Conservation (phyloP, 75 land plant genomes). For the Pseudotsuga menziesii region DNA sequence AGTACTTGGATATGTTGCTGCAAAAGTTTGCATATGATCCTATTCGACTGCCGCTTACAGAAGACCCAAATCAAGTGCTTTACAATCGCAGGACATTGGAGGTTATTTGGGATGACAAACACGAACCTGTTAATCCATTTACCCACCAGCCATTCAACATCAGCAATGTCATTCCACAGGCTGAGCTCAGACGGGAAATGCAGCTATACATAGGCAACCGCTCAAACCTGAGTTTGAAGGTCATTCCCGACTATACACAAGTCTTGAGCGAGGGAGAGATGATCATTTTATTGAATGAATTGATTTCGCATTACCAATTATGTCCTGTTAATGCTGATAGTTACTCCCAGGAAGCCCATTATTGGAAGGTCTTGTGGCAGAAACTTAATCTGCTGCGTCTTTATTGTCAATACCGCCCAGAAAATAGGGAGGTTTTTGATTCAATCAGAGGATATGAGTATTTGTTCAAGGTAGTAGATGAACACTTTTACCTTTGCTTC, state of each 20-base stretch:
- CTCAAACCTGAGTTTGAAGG: neutral
- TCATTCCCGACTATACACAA: neutral
- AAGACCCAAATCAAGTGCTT: too few relatives aligned
- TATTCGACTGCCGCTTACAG: too few relatives aligned
- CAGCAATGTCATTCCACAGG: too few relatives aligned
- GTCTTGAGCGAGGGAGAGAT: neutral
- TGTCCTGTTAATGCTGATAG: neutral
- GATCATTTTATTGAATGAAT: neutral
- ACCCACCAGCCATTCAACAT: too few relatives aligned
- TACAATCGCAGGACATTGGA: too few relatives aligned
- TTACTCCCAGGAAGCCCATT: neutral
- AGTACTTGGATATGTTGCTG: too few relatives aligned
- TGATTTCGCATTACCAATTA: neutral
- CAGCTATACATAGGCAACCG: too few relatives aligned
- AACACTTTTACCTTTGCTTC: neutral
- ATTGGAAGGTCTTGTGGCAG: neutral
- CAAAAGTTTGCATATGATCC: too few relatives aligned
- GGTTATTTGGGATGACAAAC: too few relatives aligned
- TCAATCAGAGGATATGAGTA: neutral
- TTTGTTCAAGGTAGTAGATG: neutral
- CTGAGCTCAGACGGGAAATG: too few relatives aligned
- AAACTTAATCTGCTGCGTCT: neutral
- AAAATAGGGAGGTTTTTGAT: neutral
- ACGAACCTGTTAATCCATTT: too few relatives aligned
- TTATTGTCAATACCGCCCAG: neutral